These are phyloP conservation scores for Trichoderma arundinaceum DNA, from an alignment of 2,329 filamentous ascomycete species.

Conservation along the genomic window DNA sequence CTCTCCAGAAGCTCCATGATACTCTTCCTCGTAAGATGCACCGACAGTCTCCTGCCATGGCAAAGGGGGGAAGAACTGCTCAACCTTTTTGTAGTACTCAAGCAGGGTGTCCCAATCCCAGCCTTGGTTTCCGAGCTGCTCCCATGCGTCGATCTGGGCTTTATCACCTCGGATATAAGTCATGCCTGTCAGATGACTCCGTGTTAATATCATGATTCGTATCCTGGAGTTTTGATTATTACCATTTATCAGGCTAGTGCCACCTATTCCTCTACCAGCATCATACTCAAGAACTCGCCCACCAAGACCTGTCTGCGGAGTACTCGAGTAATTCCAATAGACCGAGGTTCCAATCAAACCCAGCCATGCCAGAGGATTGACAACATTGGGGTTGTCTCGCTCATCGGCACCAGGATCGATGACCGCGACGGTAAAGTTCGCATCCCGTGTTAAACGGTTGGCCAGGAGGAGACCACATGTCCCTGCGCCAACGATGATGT, in stretches of 20 bases:
- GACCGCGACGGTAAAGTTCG: conserved; percentile 36
- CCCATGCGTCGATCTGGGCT: conserved; percentile 44
- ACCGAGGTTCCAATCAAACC: conserved; percentile 40
- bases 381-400: conserved; percentile 32
- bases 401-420: conserved; percentile 38
- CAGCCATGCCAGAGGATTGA: conserved; percentile 37
- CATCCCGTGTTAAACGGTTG: conserved; percentile 37
- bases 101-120: conserved; percentile 40
- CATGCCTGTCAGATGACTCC: conserved; percentile 45
- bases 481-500: conserved; percentile 40
- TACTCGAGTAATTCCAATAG: conserved; percentile 46
- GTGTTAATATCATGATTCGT: not conserved
- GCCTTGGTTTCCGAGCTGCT: conserved; percentile 38
- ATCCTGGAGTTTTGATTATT: not conserved
- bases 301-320: conserved; percentile 40
- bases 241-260: conserved; percentile 51
- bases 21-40: conserved; percentile 42
- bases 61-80: conserved; percentile 45
- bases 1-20: conserved; percentile 46
- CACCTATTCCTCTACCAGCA: conserved; percentile 48
- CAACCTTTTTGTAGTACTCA: conserved; percentile 49
- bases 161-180: conserved; percentile 52
- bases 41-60: conserved; percentile 44
- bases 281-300: conserved; percentile 45
- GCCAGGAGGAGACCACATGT: conserved; percentile 41